These are phyloP conservation scores for Antitrichia curtipendula DNA, from an alignment of 225 moss, liverwort and hornwort genomes.

Conservation along the genomic window DNA sequence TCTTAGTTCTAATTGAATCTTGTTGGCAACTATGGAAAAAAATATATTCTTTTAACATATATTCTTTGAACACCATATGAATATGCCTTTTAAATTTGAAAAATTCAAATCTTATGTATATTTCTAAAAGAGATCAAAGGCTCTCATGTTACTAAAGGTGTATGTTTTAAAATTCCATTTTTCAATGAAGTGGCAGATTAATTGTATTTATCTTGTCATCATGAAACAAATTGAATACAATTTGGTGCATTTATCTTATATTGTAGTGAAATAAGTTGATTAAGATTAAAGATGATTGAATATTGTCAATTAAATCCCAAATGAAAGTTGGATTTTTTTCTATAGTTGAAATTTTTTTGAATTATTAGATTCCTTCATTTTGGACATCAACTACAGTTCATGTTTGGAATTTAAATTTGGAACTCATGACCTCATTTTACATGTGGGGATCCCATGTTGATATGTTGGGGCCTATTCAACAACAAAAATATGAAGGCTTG, in stretches of 20 bases:
- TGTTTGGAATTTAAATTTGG: too few species aligned
- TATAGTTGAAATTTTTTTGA: not conserved
- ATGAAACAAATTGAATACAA: not conserved
- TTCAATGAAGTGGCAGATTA: not conserved
- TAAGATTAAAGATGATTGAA: not conserved
- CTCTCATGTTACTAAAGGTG: not conserved
- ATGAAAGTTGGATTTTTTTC: not conserved
- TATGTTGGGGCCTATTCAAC: too few species aligned
- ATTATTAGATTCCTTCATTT: not conserved
- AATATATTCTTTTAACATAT: too few species aligned
- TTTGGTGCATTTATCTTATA: not conserved
- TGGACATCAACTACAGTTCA: not conserved
- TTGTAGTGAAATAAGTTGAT: not conserved
- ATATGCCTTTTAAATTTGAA: not conserved
- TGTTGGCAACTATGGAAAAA: not conserved
- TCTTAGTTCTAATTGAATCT: not conserved
- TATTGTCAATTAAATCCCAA: not conserved
- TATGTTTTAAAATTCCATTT: not conserved
- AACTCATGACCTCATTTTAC: too few species aligned
- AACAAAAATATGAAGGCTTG: too few species aligned
- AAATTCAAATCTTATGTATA: not conserved
- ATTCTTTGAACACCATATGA: fast-evolving
- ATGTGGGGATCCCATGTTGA: too few species aligned
- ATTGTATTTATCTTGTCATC: not conserved
- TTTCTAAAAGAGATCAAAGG: not conserved